Evolutionary conservation across 805 yeast genomes (phyloP).

Genomic region (Candida arabinofermentans): DNA sequence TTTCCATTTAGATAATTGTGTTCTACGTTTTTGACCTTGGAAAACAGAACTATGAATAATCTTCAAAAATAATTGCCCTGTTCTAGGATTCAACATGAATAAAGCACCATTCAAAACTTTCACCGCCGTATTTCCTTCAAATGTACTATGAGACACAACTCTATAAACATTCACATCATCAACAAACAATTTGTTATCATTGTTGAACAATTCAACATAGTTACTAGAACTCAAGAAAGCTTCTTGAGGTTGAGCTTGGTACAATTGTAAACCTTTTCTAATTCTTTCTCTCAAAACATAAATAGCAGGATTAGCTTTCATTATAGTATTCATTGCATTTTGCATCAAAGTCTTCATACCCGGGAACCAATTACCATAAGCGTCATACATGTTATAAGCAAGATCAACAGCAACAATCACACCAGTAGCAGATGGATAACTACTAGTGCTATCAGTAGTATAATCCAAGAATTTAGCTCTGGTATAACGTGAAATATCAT

Average conservation of each 20-base stretch:
- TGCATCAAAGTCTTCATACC: constrained; percentile 88
- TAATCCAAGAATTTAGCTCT: constrained; percentile 91
- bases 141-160: constrained; percentile 85
- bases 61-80: constrained; percentile 86
- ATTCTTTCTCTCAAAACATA: constrained; percentile 90
- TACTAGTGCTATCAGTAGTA: constrained; percentile 78
- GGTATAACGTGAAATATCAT: constrained; percentile 90
- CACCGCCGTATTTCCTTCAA: constrained; percentile 89
- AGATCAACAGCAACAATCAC: constrained; percentile 85
- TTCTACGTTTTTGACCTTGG: constrained; percentile 93
- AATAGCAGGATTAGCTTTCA: constrained; percentile 93
- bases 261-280: constrained; percentile 87
- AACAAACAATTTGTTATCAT: constrained; percentile 78
- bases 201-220: constrained; percentile 83
- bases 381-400: constrained; percentile 94
- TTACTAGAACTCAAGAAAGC: constrained; percentile 85
- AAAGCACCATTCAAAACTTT: constrained; percentile 93
- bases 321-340: constrained; percentile 86
- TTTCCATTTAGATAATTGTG: constrained; percentile 96
- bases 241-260: constrained; percentile 91
- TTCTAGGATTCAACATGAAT: constrained; percentile 82
- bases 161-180: constrained; percentile 95
- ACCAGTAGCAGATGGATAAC: constrained; percentile 93
- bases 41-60: constrained; percentile 92
- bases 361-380: constrained; percentile 97